Percentiles rank a stretch among this genome's conserved stretches.
These are phyloP conservation scores for Batrachochytrium dendrobatidis DNA, from an alignment of 371 early-diverging fungal genomes.

Conservation along the genomic window DNA sequence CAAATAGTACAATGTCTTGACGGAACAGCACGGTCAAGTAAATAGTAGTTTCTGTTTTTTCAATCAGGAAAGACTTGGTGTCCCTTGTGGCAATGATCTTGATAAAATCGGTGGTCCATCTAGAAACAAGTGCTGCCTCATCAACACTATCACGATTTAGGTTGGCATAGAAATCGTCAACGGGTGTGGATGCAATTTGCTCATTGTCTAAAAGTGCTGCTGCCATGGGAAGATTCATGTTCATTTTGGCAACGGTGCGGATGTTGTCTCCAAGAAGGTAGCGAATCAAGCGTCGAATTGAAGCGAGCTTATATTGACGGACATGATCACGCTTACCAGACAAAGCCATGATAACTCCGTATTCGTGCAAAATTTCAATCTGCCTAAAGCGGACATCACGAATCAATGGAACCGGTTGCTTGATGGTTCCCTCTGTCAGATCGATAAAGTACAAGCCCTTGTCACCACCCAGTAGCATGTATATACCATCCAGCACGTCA, in stretches of 20 bases:
- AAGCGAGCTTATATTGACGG: slow-evolving; percentile 44
- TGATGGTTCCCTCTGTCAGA: slow-evolving; percentile 9
- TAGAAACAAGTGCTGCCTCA: slow-evolving; percentile 37
- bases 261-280: slow-evolving; percentile 29
- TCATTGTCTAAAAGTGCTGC: not conserved
- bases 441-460: slow-evolving; percentile 44
- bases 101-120: slow-evolving; percentile 47
- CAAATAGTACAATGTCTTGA: slow-evolving; percentile 44
- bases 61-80: slow-evolving; percentile 37
- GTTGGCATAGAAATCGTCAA: slow-evolving; percentile 34
- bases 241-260: slow-evolving; percentile 25
- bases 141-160: slow-evolving; percentile 23
- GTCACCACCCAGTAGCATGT: slow-evolving; percentile 42
- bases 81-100: slow-evolving; percentile 46
- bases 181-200: slow-evolving; percentile 1
- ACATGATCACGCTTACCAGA: slow-evolving; percentile 49
- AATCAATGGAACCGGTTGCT: slow-evolving; percentile 37
- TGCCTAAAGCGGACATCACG: slow-evolving; percentile 44
- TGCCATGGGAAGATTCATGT: slow-evolving; percentile 18
- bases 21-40: slow-evolving; percentile 41
- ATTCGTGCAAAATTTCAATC: slow-evolving; percentile 44
- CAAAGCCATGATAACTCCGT: slow-evolving; percentile 46
- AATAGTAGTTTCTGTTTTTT: slow-evolving; percentile 41
- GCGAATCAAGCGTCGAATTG: slow-evolving; percentile 38
- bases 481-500: slow-evolving; percentile 39